Percentiles rank a stretch among this genome's conserved stretches.
Conservation (phyloP, 352 stramenopile species). For the Pythium aphanidermatum region DNA sequence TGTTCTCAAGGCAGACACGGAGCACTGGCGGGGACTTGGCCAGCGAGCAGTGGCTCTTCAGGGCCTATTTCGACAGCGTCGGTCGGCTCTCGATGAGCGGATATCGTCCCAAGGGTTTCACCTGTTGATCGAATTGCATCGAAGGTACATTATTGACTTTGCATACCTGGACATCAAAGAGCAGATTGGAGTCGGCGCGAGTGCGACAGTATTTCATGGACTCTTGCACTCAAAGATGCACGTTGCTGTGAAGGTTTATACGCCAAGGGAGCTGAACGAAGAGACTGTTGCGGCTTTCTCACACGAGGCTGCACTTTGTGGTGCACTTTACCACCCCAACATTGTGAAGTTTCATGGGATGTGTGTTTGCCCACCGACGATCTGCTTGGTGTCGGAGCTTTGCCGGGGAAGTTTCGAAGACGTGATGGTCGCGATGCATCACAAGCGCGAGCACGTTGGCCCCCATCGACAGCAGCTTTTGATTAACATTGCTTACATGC, state of each 20-base stretch:
- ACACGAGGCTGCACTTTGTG: slow-evolving; percentile 64
- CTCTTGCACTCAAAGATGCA: slow-evolving; percentile 34
- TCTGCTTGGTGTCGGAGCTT: slow-evolving; percentile 65
- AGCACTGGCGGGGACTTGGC: slow-evolving; percentile 62
- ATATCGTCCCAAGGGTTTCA: slow-evolving; percentile 37
- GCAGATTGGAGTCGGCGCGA: slow-evolving; percentile 39
- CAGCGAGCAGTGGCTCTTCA: slow-evolving; percentile 47
- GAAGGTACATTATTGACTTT: slow-evolving; percentile 71
- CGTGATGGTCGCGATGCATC: slow-evolving; percentile 39
- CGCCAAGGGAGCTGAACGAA: slow-evolving; percentile 38
- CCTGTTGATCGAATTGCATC: slow-evolving; percentile 58
- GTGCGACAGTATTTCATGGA: slow-evolving; percentile 50
- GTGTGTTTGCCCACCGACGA: slow-evolving; percentile 63
- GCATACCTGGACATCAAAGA: slow-evolving; percentile 42
- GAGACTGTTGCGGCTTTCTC: slow-evolving; percentile 64
- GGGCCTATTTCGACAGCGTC: slow-evolving; percentile 20
- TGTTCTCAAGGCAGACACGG: slow-evolving; percentile 63
- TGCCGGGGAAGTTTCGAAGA: slow-evolving; percentile 51
- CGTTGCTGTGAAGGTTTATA: slow-evolving; percentile 78
- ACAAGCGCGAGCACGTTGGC: slow-evolving; percentile 33
- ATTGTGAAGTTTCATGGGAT: slow-evolving; percentile 76
- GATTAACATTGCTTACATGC: slow-evolving; percentile 50
- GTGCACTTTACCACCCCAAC: slow-evolving; percentile 60
- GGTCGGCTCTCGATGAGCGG: slow-evolving; percentile 5
- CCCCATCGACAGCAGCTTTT: slow-evolving; percentile 37